Conservation (phyloP, 805 yeast genomes). For the Kluyveromyces starmeri region DNA sequence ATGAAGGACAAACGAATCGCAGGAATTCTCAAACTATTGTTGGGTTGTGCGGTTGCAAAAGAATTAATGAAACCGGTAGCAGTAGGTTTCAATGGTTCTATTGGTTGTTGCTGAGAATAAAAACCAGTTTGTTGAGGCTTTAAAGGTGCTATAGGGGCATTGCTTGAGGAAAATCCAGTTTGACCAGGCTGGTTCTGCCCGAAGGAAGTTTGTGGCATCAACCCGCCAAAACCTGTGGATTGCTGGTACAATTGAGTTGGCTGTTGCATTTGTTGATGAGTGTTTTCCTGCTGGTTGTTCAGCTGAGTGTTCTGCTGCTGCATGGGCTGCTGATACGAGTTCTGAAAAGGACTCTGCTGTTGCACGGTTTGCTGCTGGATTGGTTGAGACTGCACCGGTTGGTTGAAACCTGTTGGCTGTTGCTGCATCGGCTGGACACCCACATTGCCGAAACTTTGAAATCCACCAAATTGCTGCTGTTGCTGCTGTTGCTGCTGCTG, state of each 20-base stretch:
- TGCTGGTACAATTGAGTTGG: constrained; percentile 18
- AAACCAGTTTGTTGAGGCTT: constrained; percentile 40
- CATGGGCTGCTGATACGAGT: constrained; percentile 15
- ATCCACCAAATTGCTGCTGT: neutral
- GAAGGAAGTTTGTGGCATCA: constrained; percentile 25
- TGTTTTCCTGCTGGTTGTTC: neutral
- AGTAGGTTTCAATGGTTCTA: constrained; percentile 32
- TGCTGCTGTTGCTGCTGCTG: neutral
- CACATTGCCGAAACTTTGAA: neutral
- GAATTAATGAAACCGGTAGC: constrained; percentile 40
- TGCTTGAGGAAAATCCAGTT: neutral
- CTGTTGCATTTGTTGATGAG: constrained; percentile 7
- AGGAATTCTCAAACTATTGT: constrained; percentile 57
- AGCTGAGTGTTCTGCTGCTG: constrained; percentile 19
- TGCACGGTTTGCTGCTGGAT: constrained; percentile 19
- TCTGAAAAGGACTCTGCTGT: constrained; percentile 9
- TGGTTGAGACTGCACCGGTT: constrained; percentile 12
- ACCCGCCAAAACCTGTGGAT: constrained; percentile 19
- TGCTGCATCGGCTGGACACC: constrained; percentile 7
- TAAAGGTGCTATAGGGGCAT: constrained; percentile 14
- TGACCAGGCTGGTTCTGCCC: constrained; percentile 11
- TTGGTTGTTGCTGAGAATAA: constrained; percentile 26
- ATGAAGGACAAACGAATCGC: constrained; percentile 74
- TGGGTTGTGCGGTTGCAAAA: constrained; percentile 38
- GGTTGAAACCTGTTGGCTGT: constrained; percentile 10